Conservation (phyloP, 345 rosid species). For the Cardamine resedifolia region DNA sequence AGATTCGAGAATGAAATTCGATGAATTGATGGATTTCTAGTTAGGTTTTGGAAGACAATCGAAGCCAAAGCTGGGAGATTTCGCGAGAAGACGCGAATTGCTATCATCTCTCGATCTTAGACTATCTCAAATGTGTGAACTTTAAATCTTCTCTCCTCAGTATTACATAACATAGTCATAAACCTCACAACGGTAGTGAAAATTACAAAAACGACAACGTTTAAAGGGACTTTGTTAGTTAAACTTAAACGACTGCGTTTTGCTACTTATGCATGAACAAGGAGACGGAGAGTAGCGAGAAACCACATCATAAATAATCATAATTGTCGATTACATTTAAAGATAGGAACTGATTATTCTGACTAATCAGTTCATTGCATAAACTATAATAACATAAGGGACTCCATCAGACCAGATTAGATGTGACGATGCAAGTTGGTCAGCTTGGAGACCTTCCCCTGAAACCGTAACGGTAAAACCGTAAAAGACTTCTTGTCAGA, state of each 20-base stretch:
- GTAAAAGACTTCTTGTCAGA: conserved; percentile 49
- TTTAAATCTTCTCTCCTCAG: neutral
- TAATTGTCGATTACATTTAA: neutral
- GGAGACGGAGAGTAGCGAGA: neutral
- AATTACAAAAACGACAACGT: neutral
- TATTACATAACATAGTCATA: neutral
- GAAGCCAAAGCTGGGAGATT: conserved; percentile 40
- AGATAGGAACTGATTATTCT: neutral
- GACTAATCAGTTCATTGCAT: neutral
- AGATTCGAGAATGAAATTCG: conserved; percentile 27
- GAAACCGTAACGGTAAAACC: conserved; percentile 40
- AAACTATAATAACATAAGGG: conserved; percentile 33
- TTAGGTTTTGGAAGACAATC: conserved; percentile 40
- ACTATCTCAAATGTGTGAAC: neutral
- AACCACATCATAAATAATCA: conserved; percentile 2
- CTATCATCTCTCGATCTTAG: conserved; percentile 25
- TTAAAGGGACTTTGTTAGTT: neutral
- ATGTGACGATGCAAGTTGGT: conserved; percentile 19
- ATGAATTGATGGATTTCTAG: conserved; percentile 7
- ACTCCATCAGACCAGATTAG: conserved; percentile 42
- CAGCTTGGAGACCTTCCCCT: neutral
- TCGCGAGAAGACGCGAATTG: conserved; percentile 52
- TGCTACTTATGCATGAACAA: neutral
- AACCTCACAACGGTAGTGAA: neutral
- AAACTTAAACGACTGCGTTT: neutral